A percentile compares a stretch with the other conserved stretches of the same genome.
These are phyloP conservation scores for Aspergillus diversus DNA, from an alignment of 495 filamentous ascomycete genomes.

Conservation along the genomic window DNA sequence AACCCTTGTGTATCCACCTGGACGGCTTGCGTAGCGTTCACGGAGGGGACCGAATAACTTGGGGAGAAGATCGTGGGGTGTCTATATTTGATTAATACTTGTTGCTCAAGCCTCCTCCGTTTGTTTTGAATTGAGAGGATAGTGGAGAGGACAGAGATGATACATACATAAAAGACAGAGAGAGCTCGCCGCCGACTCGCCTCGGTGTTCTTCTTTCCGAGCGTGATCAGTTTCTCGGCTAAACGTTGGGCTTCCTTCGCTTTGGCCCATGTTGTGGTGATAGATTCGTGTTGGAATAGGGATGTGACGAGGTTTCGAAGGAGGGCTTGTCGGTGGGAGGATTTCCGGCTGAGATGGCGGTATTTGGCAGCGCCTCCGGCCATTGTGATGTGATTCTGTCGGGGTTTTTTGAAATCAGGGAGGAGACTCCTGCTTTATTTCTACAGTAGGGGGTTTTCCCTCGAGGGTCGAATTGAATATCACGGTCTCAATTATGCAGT, in stretches of 20 bases:
- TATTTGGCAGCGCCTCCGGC: slow-evolving; percentile 83
- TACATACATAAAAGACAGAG: slow-evolving; percentile 80
- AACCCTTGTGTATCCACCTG: slow-evolving; percentile 93
- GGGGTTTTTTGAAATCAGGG: neutral
- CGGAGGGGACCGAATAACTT: slow-evolving; percentile 87
- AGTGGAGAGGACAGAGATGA: neutral
- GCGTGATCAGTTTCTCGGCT: slow-evolving; percentile 90
- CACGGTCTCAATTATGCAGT: neutral
- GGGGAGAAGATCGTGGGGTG: slow-evolving; percentile 69
- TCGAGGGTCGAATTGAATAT: no score
- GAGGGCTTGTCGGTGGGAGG: slow-evolving; percentile 86
- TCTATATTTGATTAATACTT: slow-evolving; percentile 36
- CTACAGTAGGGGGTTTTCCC: neutral
- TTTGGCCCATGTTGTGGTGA: slow-evolving; percentile 93
- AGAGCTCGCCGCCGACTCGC: slow-evolving; percentile 67
- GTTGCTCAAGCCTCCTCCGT: neutral
- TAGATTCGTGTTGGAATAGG: slow-evolving; percentile 89
- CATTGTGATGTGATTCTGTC: slow-evolving; percentile 55
- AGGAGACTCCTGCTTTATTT: neutral
- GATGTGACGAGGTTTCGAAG: slow-evolving; percentile 96
- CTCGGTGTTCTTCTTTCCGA: slow-evolving; percentile 89
- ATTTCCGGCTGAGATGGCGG: slow-evolving; percentile 80
- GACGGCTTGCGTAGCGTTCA: slow-evolving; percentile 75
- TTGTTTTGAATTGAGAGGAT: neutral
- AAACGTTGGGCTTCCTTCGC: slow-evolving; percentile 94